Evolutionary conservation across 2,329 filamentous ascomycete species (phyloP), one percentile per base, ranked within the genome.

Genomic region (Raffaelea ambrosiae): DNA sequence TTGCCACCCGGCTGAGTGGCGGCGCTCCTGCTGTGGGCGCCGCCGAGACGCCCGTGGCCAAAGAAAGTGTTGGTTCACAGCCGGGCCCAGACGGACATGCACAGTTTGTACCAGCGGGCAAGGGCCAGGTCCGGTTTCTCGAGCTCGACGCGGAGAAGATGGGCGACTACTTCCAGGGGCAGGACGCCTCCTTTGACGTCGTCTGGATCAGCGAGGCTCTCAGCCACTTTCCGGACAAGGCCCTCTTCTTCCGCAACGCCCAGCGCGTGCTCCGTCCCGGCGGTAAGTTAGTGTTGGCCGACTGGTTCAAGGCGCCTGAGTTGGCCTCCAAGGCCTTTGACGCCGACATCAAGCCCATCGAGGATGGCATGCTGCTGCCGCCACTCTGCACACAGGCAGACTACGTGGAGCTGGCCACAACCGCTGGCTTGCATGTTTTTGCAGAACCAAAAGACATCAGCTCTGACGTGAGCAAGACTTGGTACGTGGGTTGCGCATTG

Each of bases 131-230:
- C 20, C 65, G 66, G 23, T 81, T 79, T 58, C 56, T 79, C 33
- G 76, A 81, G 62, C 67, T 81, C 5, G 78, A 81, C 55, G 77
- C 77, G 2, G 78, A 81, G 64, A 77, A 69, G 56, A 79, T 82
- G 74, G 71, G 69, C 3, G 69, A 73, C 2, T 65, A 66, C 58
- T 81, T 81, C 52, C 60, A 57, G 2, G 58, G 58, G 2, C 61
- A 62, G 31, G 56, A 58, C 26, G 56, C 22, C 43, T 58, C 53
- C 2, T 81, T 81, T 53, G 75, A 80, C 54, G 69, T 67, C 40
- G 75, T 81, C 20, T 82, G 77, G 77, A 79, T 81, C 58, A 77
- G 74, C 43, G 77, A 81, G 59, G 77, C 77, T 2, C 67, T 81
- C 50, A 78, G 73, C 54, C 77, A 81, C 59, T 71, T 81, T 49